A percentile compares a stretch with the other conserved stretches of the same genome.
Conservation (phyloP, 148 eudicot species). For the Oxyria digyna region DNA sequence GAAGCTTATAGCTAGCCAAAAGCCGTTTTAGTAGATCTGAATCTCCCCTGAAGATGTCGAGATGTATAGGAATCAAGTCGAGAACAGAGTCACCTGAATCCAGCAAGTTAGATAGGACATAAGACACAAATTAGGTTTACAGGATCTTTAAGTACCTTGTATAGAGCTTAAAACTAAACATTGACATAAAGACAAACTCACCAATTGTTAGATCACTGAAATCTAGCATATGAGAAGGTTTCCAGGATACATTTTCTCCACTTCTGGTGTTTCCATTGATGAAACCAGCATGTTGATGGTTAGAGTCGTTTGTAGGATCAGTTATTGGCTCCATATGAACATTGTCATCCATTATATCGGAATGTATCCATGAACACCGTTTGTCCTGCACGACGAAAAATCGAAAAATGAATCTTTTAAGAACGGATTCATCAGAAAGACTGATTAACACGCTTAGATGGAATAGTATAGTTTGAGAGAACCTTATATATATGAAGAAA, state of each 20-base stretch:
- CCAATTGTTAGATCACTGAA: conserved; percentile 77
- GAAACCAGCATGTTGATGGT: conserved; percentile 12
- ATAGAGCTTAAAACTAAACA: background rate
- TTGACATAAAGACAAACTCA: conserved; percentile 22
- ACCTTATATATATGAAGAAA: conserved; percentile 52
- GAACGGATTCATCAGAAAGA: background rate
- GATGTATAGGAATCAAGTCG: conserved; percentile 76
- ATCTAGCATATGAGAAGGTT: conserved; percentile 66
- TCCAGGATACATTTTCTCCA: conserved; percentile 31
- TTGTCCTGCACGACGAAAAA: conserved; percentile 23
- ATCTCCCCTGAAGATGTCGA: conserved; percentile 78
- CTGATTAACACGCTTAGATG: background rate
- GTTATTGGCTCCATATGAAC: conserved; percentile 44
- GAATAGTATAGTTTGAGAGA: background rate
- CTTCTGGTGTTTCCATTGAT: conserved; percentile 16
- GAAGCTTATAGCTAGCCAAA: conserved; percentile 59
- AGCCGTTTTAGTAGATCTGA: conserved; percentile 44
- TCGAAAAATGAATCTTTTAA: background rate
- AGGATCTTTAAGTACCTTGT: background rate
- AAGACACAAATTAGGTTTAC: background rate
- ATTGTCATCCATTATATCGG: conserved; percentile 94
- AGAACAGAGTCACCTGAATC: conserved; percentile 69
- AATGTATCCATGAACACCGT: conserved; percentile 80
- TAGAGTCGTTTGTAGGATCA: conserved; percentile 19
- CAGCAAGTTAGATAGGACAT: background rate